A percentile compares a stretch with the other conserved stretches of the same genome.
Evolutionary conservation across 441 rosid genomes (phyloP).

Genomic region (Raphanus hybrid): DNA sequence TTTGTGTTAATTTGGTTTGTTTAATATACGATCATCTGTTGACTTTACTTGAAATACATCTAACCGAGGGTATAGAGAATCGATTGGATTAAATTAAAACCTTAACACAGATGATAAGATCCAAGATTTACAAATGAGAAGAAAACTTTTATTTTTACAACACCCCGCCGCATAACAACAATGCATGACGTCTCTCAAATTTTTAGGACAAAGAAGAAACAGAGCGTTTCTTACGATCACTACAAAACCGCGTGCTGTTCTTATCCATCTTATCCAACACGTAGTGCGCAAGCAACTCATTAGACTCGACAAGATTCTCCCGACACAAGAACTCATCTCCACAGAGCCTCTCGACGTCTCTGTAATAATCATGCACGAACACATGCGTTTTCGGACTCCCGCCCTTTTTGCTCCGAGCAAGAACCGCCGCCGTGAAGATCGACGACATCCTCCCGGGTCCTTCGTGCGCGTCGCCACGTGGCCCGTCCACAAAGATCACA

Average conservation of each 20-base stretch:
- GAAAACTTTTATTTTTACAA: conserved; percentile 8
- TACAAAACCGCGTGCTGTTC: conserved; percentile 45
- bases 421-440: conserved; percentile 92
- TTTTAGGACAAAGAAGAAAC: conserved; percentile 32
- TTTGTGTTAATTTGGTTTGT: not conserved
- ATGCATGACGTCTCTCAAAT: not conserved
- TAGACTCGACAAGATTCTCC: conserved; percentile 73
- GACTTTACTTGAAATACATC: not conserved
- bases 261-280: conserved; percentile 78
- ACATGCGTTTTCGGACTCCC: conserved; percentile 84
- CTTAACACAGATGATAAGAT: not conserved
- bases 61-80: not conserved
- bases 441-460: conserved; percentile 86
- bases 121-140: conserved; percentile 8
- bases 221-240: conserved; percentile 38
- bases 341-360: conserved; percentile 71
- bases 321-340: conserved; percentile 86
- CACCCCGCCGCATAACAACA: not conserved
- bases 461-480: conserved; percentile 71
- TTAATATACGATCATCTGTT: not conserved
- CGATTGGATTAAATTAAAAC: conserved; percentile 10
- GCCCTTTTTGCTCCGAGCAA: conserved; percentile 81
- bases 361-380: conserved; percentile 81
- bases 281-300: conserved; percentile 79
- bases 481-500: conserved; percentile 85